Evolutionary conservation across 345 rosid species (phyloP).

Genomic region (Eucalyptus rudis): DNA sequence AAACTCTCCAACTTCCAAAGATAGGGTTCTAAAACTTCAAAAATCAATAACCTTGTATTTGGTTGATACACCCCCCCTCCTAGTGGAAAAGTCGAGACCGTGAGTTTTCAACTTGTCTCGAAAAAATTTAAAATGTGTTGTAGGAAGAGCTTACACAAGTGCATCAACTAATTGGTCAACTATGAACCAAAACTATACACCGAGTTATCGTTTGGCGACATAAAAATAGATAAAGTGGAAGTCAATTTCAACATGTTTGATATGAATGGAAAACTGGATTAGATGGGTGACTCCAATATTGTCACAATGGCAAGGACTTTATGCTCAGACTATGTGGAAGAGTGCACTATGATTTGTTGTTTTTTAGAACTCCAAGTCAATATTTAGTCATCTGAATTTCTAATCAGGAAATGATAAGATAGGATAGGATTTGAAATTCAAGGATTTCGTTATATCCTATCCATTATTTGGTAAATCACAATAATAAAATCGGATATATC

Average conservation of each 20-base stretch:
- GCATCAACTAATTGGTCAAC: background rate
- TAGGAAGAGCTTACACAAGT: background rate
- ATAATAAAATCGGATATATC: too few relatives aligned
- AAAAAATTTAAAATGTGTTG: background rate
- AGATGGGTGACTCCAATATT: too few relatives aligned
- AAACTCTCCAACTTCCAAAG: background rate
- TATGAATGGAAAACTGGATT: too few relatives aligned
- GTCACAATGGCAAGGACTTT: too few relatives aligned
- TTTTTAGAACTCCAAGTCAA: too few relatives aligned
- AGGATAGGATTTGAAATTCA: accelerated
- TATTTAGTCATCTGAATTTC: too few relatives aligned
- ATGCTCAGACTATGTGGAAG: too few relatives aligned
- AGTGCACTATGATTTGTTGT: too few relatives aligned
- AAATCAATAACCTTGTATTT: background rate
- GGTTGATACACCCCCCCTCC: background rate
- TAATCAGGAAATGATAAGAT: accelerated
- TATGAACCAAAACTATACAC: too few relatives aligned
- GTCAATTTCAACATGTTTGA: too few relatives aligned
- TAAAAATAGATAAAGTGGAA: too few relatives aligned
- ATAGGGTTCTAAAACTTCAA: background rate
- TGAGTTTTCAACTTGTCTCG: background rate
- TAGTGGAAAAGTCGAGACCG: background rate
- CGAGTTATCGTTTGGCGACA: accelerated
- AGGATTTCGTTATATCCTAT: accelerated
- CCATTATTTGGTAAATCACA: too few relatives aligned